Evolutionary conservation across 1,139 yeast species (phyloP), one percentile per base, ranked within the genome.

Genomic region (Trichomonascaceae sp.): DNA sequence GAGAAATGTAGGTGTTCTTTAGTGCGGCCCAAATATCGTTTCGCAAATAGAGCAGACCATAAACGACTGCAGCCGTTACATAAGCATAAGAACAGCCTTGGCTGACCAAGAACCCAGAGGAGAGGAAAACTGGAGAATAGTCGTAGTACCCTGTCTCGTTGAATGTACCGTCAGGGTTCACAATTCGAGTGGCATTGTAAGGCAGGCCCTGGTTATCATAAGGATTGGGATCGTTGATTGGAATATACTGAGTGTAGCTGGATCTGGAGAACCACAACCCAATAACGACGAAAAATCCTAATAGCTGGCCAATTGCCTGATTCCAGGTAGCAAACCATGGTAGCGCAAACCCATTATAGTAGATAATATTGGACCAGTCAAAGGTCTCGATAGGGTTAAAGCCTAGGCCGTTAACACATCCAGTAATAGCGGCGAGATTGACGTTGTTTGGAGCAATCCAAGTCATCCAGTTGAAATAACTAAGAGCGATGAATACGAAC

Each of bases 381-480:
- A 81, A 79, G 52, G 55, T 80, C 1, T 82, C 65, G 52, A 77
- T 62, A 15, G 85, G 86, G 61, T 81, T 80, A 51, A 81, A 60
- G 1, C 85, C 85, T n/a, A 82, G 63, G 2, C 88, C 88, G 2
- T 81, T 76, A 44, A 82, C 69, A 12, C 72, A 65, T 2, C 88
- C 88, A 2, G 84, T 80, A 44, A 84, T 70, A 12, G 73, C 70
- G 8, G 82, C 84, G 49, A 84, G 66, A 54, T 76, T 75, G 59
- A 79, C 72, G 64, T 80, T 82, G 44, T 74, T 60, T 19, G 86
- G 86, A 2, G 74, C 70, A 50, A 82, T 81, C 87, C 87, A 83
- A 3, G 82, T 77, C 65, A 79, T 76, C 86, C 87, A 82, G 64
- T 79, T 80, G 68, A 83, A 83, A 17, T 70, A 69, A 1, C 80